A percentile compares a stretch with the other conserved stretches of the same genome.
These are phyloP conservation scores for Ceratopteris richardii DNA, from an alignment of 75 land plant genomes.

Conservation along the genomic window DNA sequence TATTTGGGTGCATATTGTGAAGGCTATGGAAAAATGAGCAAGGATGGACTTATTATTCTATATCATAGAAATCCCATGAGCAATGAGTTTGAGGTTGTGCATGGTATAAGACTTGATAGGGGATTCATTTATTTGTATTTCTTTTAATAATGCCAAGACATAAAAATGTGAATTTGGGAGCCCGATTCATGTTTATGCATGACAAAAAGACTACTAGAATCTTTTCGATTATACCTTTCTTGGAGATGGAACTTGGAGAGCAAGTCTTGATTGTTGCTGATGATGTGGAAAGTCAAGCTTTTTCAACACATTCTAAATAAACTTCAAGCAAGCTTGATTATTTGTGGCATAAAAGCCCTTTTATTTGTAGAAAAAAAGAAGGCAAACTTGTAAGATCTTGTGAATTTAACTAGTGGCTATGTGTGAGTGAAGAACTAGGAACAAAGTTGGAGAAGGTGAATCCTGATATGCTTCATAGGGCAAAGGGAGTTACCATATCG, in stretches of 20 bases:
- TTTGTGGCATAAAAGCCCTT: conserved; percentile 89
- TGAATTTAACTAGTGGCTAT: conserved; percentile 65
- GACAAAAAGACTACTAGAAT: conserved; percentile 69
- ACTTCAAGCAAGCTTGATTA: conserved; percentile 76
- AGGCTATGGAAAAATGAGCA: conserved; percentile 87
- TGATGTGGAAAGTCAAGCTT: conserved; percentile 80
- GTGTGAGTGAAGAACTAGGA: conserved; percentile 78
- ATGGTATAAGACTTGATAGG: conserved; percentile 59
- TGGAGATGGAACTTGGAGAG: conserved; percentile 68
- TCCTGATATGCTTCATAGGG: conserved; percentile 57
- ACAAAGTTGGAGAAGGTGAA: conserved; percentile 71
- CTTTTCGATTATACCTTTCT: conserved; percentile 53
- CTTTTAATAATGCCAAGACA: conserved; percentile 44
- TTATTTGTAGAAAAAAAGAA: conserved; percentile 89
- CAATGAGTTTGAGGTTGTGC: conserved; percentile 61
- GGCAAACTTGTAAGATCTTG: conserved; percentile 71
- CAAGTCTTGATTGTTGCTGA: conserved; percentile 78
- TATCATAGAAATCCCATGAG: conserved; percentile 58
- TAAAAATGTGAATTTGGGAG: conserved; percentile 87
- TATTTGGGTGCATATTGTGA: conserved; percentile 79
- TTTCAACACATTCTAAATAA: conserved; percentile 74
- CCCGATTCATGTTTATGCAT: conserved; percentile 74
- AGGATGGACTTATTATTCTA: conserved; percentile 86
- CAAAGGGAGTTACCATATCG: conserved; percentile 79
- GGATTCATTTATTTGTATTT: conserved; percentile 67